Evolutionary conservation across 2,329 filamentous ascomycete species (phyloP).

Genomic region (Spiromastix sp.): DNA sequence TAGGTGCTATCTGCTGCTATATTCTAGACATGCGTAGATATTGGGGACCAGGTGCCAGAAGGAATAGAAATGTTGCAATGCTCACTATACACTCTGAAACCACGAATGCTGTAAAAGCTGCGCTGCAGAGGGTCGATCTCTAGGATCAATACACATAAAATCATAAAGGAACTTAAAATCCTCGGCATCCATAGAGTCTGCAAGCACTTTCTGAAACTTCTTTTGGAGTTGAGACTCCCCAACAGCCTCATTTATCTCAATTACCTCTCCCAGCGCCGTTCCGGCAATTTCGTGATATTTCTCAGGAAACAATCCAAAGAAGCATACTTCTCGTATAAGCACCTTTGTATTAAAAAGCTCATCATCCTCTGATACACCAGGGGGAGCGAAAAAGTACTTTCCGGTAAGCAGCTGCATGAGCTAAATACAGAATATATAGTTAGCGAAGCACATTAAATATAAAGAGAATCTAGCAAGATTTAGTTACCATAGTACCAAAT

Average conservation of each 20-base stretch:
- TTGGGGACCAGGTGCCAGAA: no score
- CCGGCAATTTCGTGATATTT: not conserved
- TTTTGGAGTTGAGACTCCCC: not conserved
- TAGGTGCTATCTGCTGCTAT: no score
- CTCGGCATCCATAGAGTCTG: not conserved
- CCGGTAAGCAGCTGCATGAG: not conserved
- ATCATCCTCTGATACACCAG: not conserved
- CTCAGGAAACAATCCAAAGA: not conserved
- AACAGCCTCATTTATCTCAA: not conserved
- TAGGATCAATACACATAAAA: not conserved
- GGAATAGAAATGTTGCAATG: no score
- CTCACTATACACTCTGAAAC: not conserved
- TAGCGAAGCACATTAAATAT: no score
- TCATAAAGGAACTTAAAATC: not conserved
- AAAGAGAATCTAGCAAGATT: not conserved
- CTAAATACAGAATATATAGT: not conserved
- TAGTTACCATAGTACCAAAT: not conserved
- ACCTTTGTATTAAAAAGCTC: not conserved
- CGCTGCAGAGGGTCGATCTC: not conserved
- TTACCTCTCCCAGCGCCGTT: not conserved
- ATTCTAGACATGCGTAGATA: no score
- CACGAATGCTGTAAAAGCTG: not conserved
- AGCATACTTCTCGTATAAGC: not conserved
- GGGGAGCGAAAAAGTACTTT: not conserved
- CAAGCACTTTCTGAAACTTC: not conserved